Percentiles rank a stretch among this genome's conserved stretches.
phyloP scores from a whole-genome alignment of 768 basidiomycete species.

The Pulveroboletus sp. region DNA sequence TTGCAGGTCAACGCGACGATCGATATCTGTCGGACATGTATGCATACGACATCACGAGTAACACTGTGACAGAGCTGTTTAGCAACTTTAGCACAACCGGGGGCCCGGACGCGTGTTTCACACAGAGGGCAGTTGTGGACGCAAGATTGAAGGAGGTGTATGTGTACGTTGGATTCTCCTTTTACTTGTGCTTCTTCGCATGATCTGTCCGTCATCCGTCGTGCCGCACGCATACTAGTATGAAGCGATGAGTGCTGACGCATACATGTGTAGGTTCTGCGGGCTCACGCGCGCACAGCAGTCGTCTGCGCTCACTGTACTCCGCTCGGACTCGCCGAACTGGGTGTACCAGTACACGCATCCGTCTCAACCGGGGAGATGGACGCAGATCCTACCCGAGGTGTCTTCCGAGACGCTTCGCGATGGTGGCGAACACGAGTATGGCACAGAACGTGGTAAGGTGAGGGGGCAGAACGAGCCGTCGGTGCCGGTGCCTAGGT shows the following conservation, averaged over 20 bases:
- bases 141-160: slow-evolving; percentile 61
- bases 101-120: slow-evolving; percentile 69
- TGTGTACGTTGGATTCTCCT: slow-evolving; percentile 44
- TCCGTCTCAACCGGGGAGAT: slow-evolving; percentile 51
- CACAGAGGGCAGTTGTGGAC: slow-evolving; percentile 70
- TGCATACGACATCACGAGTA: slow-evolving; percentile 56
- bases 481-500: slow-evolving; percentile 52
- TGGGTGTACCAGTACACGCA: slow-evolving; percentile 65
- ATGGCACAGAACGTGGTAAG: background rate
- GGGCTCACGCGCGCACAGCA: slow-evolving; percentile 48
- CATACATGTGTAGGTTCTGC: slow-evolving; percentile 44
- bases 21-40: slow-evolving; percentile 75
- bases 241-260: background rate
- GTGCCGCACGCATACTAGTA: too few species aligned
- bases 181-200: too few species aligned
- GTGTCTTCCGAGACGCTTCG: slow-evolving; percentile 6
- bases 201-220: too few species aligned
- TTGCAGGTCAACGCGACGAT: slow-evolving; percentile 68
- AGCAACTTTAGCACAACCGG: slow-evolving; percentile 56
- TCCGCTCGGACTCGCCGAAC: slow-evolving; percentile 47
- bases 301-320: slow-evolving; percentile 36
- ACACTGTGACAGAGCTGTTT: slow-evolving; percentile 56
- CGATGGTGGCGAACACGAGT: background rate
- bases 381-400: slow-evolving; percentile 54
- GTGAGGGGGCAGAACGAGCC: slow-evolving; percentile 17